Conservation (phyloP, 768 basidiomycete genomes). For the Suillus discolor region DNA sequence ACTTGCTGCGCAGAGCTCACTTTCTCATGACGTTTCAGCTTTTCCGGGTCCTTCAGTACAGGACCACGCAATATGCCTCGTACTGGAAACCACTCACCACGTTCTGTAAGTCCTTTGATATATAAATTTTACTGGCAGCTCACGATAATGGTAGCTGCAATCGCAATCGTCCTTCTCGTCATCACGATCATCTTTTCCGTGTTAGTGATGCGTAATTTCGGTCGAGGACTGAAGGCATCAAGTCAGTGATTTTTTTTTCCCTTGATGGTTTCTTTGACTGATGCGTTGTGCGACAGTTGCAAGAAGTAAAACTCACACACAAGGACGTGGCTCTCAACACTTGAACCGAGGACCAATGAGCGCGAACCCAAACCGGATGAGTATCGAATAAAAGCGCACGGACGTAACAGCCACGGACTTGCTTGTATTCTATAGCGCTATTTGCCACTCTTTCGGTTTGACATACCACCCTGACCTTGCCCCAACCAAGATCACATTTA, state of each 20-base stretch:
- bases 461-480: slow-evolving; percentile 16
- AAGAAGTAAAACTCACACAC: slow-evolving; percentile 54
- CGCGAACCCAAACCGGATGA: slow-evolving; percentile 80
- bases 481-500: slow-evolving; percentile 11
- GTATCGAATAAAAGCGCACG: slow-evolving; percentile 59
- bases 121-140: slow-evolving; percentile 8
- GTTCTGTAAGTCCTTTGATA: slow-evolving; percentile 66
- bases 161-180: slow-evolving; percentile 80
- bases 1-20: background rate
- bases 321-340: slow-evolving; percentile 45
- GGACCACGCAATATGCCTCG: slow-evolving; percentile 51
- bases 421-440: slow-evolving; percentile 31
- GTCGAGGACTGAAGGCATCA: slow-evolving; percentile 83
- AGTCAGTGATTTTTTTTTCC: slow-evolving; percentile 53
- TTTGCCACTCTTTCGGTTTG: slow-evolving; percentile 27
- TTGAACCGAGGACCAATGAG: slow-evolving; percentile 58
- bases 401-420: slow-evolving; percentile 31
- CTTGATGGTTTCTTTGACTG: slow-evolving; percentile 9
- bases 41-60: slow-evolving; percentile 66
- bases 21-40: slow-evolving; percentile 48
- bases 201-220: slow-evolving; percentile 87
- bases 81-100: slow-evolving; percentile 83
- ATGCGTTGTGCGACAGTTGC: slow-evolving; percentile 43
- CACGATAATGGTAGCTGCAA: slow-evolving; percentile 56
- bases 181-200: slow-evolving; percentile 75